These are phyloP conservation scores for Neopestalotiopsis clavispora DNA, from an alignment of 2,329 filamentous ascomycete genomes.

Conservation along the genomic window DNA sequence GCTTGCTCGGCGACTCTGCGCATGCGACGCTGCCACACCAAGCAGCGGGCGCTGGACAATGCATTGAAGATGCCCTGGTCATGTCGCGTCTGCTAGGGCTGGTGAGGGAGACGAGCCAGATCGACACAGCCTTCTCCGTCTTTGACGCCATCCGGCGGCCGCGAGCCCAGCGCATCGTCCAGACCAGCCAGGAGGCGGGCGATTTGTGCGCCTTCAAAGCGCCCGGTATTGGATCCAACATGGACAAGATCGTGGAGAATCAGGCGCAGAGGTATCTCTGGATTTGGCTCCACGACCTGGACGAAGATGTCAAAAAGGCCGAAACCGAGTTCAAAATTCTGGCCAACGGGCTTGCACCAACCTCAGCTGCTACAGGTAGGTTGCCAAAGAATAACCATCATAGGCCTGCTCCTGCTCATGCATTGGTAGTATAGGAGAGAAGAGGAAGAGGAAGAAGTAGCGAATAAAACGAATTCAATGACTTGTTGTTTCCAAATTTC, in stretches of 20 bases:
- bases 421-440: background rate
- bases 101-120: conserved; percentile 22
- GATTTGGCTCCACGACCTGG: conserved; percentile 37
- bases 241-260: conserved; percentile 35
- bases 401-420: background rate
- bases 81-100: conserved; percentile 28
- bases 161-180: conserved; percentile 34
- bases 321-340: conserved; percentile 24
- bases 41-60: conserved; percentile 32
- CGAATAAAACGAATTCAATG: background rate
- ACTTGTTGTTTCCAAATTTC: background rate
- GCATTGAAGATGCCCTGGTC: conserved; percentile 30
- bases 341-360: background rate
- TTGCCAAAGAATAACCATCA: background rate
- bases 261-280: conserved; percentile 33
- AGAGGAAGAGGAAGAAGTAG: background rate
- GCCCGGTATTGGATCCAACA: conserved; percentile 29
- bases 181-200: conserved; percentile 35
- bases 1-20: conserved; percentile 31
- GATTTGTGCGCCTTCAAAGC: conserved; percentile 31
- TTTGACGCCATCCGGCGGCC: conserved; percentile 36
- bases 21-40: conserved; percentile 31
- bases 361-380: background rate
- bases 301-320: conserved; percentile 29
- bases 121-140: conserved; percentile 29